Evolutionary conservation across 1,139 yeast species (phyloP).

Genomic region (Protomyces pachydermus): DNA sequence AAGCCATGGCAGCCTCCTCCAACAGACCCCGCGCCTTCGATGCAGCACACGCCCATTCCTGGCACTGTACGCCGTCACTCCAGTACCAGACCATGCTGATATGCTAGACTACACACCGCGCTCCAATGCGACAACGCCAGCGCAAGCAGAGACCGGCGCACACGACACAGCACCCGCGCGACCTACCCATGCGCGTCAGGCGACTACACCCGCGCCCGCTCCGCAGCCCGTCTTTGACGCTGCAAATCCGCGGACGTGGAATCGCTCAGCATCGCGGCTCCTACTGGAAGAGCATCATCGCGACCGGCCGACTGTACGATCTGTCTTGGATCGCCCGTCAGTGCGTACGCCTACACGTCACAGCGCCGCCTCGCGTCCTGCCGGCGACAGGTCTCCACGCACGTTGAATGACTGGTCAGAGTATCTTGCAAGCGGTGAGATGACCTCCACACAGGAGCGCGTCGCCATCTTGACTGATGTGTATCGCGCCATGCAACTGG

Average conservation of each 20-base stretch:
- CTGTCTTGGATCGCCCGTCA: background rate
- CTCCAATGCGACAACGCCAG: background rate
- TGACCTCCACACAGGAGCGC: background rate
- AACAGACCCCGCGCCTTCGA: background rate
- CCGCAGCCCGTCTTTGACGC: constrained; percentile 11
- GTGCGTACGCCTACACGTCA: background rate
- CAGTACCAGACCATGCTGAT: background rate
- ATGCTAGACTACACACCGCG: background rate
- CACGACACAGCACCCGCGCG: background rate
- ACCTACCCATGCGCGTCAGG: background rate
- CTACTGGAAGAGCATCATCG: background rate
- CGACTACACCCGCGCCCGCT: background rate
- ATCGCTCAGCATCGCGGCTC: background rate
- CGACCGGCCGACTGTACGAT: background rate
- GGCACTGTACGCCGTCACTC: background rate
- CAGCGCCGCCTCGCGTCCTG: background rate
- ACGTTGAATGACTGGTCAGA: constrained; percentile 8
- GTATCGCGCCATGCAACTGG: background rate
- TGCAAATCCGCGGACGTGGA: constrained; percentile 22
- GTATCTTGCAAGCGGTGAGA: background rate
- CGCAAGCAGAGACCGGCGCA: background rate
- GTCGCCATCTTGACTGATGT: constrained; percentile 13
- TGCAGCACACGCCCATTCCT: background rate
- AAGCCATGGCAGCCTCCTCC: background rate
- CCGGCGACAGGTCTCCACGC: background rate